Conservation (phyloP, 2,329 filamentous ascomycete genomes). For the Fusarium sp. region DNA sequence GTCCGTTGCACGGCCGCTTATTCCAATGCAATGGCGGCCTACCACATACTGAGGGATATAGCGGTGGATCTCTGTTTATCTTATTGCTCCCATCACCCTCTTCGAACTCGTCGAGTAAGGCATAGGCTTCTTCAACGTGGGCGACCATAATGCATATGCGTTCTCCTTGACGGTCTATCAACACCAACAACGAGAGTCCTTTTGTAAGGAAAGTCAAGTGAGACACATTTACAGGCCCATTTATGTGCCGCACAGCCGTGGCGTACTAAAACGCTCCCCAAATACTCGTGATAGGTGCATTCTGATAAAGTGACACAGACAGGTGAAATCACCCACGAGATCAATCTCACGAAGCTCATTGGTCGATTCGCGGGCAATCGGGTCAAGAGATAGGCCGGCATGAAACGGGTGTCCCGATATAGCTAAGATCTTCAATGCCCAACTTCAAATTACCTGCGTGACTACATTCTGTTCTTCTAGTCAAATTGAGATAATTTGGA, state of each 20-base stretch:
- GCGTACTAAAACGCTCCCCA: neutral
- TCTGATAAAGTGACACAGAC: neutral
- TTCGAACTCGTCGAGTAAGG: constrained; percentile 15
- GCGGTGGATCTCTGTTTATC: neutral
- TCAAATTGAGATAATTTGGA: constrained; percentile 6
- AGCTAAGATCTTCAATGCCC: constrained; percentile 18
- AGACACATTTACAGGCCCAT: neutral
- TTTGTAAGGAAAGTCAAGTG: neutral
- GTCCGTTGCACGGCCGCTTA: neutral
- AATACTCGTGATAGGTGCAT: constrained; percentile 3
- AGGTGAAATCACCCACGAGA: constrained; percentile 21
- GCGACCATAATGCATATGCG: constrained; percentile 7
- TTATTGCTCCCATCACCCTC: neutral
- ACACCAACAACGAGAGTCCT: neutral
- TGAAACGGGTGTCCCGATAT: neutral
- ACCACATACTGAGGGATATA: fast-evolving
- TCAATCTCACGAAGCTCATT: neutral
- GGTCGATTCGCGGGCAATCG: neutral
- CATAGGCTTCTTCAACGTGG: constrained; percentile 21
- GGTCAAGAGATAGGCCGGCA: too few relatives aligned
- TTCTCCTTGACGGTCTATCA: neutral
- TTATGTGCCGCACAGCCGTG: constrained; percentile 13
- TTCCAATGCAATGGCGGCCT: fast-evolving
- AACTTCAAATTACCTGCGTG: neutral
- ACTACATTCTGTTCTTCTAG: neutral